phyloP scores from a whole-genome alignment of 768 basidiomycete genomes.

The Hirschioporus abietinus region DNA sequence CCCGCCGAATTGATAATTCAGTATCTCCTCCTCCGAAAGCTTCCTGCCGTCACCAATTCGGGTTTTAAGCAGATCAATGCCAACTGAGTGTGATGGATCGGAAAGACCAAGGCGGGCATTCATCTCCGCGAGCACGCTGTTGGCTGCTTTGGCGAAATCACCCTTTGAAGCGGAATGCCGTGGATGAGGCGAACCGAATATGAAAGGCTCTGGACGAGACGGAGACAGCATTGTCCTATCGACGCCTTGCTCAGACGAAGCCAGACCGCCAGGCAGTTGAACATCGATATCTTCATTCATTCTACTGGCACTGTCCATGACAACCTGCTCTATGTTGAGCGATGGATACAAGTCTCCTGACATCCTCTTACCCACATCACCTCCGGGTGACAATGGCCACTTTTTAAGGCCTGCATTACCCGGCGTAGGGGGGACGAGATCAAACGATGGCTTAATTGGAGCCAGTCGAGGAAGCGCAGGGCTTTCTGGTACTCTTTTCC shows the following conservation, averaged over 20 bases:
- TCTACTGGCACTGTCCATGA: constrained; percentile 8
- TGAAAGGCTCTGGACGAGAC: constrained; percentile 45
- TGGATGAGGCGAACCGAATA: constrained; percentile 74
- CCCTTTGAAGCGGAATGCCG: constrained; percentile 55
- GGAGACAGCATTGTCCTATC: constrained; percentile 13
- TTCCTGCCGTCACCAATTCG: constrained; percentile 2
- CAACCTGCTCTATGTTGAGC: constrained; percentile 22
- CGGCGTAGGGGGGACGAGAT: constrained; percentile 59
- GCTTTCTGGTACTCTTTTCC: constrained; percentile 8
- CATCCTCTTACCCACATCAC: constrained; percentile 13
- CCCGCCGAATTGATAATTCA: constrained; percentile 6
- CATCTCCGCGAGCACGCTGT: constrained; percentile 79
- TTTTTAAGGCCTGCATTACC: constrained; percentile 14
- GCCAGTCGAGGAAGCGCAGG: constrained; percentile 57
- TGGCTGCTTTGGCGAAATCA: constrained; percentile 63
- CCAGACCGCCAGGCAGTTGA: constrained; percentile 36
- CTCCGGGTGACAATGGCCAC: constrained; percentile 36
- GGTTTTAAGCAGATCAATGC: constrained; percentile 38
- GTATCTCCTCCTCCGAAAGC: constrained; percentile 4
- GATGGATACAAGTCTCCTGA: constrained; percentile 31
- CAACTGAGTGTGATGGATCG: constrained; percentile 44
- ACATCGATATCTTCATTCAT: constrained; percentile 23
- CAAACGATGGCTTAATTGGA: constrained; percentile 63
- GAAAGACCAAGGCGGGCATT: constrained; percentile 60
- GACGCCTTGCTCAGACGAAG: neutral